A percentile compares a stretch with the other conserved stretches of the same genome.
These are phyloP conservation scores for Seiridium unicorne DNA, from an alignment of 2,329 filamentous ascomycete species.

Conservation along the genomic window DNA sequence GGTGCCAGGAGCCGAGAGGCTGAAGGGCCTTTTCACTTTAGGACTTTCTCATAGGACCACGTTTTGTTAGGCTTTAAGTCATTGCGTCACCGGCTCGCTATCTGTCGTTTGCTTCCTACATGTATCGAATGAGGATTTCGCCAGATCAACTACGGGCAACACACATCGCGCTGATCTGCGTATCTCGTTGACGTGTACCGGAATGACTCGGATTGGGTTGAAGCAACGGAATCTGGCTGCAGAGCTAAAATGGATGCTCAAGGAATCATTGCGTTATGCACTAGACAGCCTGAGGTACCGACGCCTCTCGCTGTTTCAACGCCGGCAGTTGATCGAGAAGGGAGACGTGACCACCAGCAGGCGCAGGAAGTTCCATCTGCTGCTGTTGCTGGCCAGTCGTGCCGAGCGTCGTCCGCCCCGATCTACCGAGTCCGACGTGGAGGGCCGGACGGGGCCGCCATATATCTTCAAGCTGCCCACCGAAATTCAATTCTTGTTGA, in stretches of 20 bases:
- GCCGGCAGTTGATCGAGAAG: background rate
- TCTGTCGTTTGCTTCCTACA: too few species aligned
- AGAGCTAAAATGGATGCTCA: background rate
- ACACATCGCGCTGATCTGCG: too few species aligned
- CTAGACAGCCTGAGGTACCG: background rate
- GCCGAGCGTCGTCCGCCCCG: background rate
- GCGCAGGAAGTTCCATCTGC: background rate
- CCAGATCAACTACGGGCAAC: too few species aligned
- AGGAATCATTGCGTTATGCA: background rate
- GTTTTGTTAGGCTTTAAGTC: too few species aligned
- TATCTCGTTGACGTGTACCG: too few species aligned
- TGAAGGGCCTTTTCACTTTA: too few species aligned
- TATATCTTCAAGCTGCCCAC: background rate
- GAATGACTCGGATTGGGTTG: too few species aligned
- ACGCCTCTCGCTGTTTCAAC: background rate
- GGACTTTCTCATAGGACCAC: too few species aligned
- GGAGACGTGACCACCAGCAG: background rate
- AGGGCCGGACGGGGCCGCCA: background rate
- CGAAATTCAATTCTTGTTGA: background rate
- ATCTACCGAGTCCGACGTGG: background rate
- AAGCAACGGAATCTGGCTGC: background rate
- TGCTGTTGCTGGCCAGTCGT: too few species aligned
- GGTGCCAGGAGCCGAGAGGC: too few species aligned
- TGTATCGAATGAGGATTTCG: too few species aligned
- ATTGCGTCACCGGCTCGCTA: too few species aligned